Base-by-base conservation (phyloP, 2,329 filamentous ascomycete species). In the Talaromyces islandicus region DNA sequence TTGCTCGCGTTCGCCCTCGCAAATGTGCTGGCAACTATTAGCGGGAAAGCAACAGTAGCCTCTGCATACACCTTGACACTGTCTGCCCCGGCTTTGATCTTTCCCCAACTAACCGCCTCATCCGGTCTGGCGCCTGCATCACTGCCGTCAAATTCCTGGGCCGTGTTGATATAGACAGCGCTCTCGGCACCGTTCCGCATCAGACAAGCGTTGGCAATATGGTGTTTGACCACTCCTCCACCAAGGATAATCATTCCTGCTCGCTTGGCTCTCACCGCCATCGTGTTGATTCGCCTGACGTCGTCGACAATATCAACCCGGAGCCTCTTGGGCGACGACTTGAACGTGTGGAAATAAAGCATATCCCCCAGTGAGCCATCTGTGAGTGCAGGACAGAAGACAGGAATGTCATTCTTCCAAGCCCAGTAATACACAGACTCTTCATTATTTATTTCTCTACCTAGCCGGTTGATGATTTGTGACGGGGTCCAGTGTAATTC, bases 261-360 rank as follows among this genome's bases (percentile, higher is more conserved):
- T 58, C 91, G 82, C 77, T 92, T 91, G 2, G 94, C 94, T 14
- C 90, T 82, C 32, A 97, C 90, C 0, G 93, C 87, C 64, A 97
- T 87, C 14, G 90, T 95, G 78, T 99, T 99, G 75, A 99, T 92
- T 63, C 84, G 87, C 21, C 94, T 87, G 63, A 99, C 94, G 70
- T 99, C 94, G 70, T 95, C 90, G 24, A 97, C 91, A 61, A 97
- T 91, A 73, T 97, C 94, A 62, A 97, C 85, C 60, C 88, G 86
- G 48, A 99, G 82, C 74, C 93, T 89, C 62, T 80, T 78, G 3
- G 93, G 93, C 1, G 90, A 92, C 0, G 90, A 78, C 73, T 93
- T 94, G 84, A 92, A 99, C 0, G 92, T 96, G 78, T 99, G 93
- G 75, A 99, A 97, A 77, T 97, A 97, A 46, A 99, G 81, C 94